Percentiles rank a stretch among this genome's conserved stretches.
Conservation (phyloP, 1,284 basidiomycete genomes). For the Chalciporus sp. region DNA sequence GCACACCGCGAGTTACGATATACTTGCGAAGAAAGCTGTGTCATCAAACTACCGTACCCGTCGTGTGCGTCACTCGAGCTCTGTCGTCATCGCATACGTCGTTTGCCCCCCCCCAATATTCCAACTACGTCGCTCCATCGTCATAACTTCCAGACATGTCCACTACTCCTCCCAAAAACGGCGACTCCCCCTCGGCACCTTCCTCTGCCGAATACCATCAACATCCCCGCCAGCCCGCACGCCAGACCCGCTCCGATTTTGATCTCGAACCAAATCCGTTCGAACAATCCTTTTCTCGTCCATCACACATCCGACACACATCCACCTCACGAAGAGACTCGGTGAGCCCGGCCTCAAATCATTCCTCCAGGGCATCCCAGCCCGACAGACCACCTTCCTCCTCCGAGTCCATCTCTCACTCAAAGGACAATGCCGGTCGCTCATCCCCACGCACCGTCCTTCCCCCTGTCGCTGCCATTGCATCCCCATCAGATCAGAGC, state of each 20-base stretch:
- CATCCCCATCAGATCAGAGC: slow-evolving; percentile 77
- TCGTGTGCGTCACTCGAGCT: slow-evolving; percentile 17
- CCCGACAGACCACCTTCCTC: slow-evolving; percentile 42
- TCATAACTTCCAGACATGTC: slow-evolving; percentile 28
- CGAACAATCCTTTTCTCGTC: slow-evolving; percentile 84
- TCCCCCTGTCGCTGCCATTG: slow-evolving; percentile 85
- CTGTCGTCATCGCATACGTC: slow-evolving; percentile 11
- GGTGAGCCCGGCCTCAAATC: slow-evolving; percentile 42
- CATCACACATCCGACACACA: slow-evolving; percentile 52
- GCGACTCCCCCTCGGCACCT: slow-evolving; percentile 27
- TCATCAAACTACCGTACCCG: slow-evolving; percentile 12
- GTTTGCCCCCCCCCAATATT: background rate
- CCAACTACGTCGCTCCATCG: slow-evolving; percentile 17
- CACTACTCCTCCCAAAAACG: slow-evolving; percentile 29
- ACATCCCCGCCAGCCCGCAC: slow-evolving; percentile 27
- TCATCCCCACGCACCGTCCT: slow-evolving; percentile 64
- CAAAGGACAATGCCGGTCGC: slow-evolving; percentile 38
- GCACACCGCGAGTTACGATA: background rate
- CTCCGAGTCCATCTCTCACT: slow-evolving; percentile 33
- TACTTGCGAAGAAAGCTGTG: slow-evolving; percentile 20
- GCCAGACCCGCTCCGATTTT: slow-evolving; percentile 63
- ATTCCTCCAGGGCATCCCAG: slow-evolving; percentile 39
- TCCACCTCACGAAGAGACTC: slow-evolving; percentile 41
- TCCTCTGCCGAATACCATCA: slow-evolving; percentile 15
- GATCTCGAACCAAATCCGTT: slow-evolving; percentile 95